Base-by-base conservation (phyloP, 305 asterid species). In the Fraxinus angustifolia region DNA sequence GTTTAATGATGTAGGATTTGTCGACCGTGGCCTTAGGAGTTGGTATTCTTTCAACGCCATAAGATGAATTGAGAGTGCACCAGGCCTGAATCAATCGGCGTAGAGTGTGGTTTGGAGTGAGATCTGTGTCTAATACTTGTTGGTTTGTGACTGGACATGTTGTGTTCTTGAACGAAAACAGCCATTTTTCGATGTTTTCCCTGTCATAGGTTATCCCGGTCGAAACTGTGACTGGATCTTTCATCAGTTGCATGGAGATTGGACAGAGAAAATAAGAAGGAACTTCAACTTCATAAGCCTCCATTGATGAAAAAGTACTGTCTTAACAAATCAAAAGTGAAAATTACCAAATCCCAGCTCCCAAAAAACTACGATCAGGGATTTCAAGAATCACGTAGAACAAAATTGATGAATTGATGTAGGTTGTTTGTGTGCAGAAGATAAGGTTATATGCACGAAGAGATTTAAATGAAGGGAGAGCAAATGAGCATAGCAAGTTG, bases 141-240 rank as follows among this genome's bases (percentile, higher is more conserved):
- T 87, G 97, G 40, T 92, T 94, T 0, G 98, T 93, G 79, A 88
- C 84, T 0, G 98, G 98, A 76, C 98, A 93, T 0, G 87, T 86
- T 17, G 76, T 77, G 42, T 82, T 88, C 40, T 83, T 88, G 88
- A 89, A 82, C 0, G 90, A 78, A 7, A 86, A 90, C 26, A 94
- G 60, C 98, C 98, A 95, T 79, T 83, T 92, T 40, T 95, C 93
- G n/a, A 95, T 93, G 88, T 19, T 85, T 50, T 84, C 83, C 7
- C 98, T 31, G 83, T 95, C 98, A 80, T 93, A 95, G 1, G 98
- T 89, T 21, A 95, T 93, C 0, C 98, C 98, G 3, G 98, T 91
- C 1, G 92, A 35, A 75, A 91, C 73, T 1, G 86, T 91, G 0
- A 95, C 98, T 0, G 98, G 98, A 84, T 95, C 98, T 45, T 75